Evolutionary conservation across 352 stramenopile species (phyloP).

Genomic region (Albugo candida): DNA sequence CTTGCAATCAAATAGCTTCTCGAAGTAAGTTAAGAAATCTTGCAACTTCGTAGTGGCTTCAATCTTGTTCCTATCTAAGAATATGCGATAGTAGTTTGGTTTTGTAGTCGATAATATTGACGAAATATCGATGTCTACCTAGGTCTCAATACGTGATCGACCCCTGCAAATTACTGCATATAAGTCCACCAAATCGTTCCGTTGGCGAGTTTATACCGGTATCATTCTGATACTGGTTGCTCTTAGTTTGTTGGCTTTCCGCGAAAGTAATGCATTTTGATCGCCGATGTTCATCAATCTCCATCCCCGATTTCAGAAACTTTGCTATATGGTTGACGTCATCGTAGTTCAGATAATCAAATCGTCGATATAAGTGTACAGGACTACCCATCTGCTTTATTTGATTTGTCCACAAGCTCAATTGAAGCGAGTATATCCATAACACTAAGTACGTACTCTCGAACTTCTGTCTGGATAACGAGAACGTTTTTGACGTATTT

Average conservation of each 20-base stretch:
- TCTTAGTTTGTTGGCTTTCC: constrained; percentile 1
- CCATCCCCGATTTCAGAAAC: background rate
- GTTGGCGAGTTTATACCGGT: background rate
- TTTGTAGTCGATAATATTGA: too few species aligned
- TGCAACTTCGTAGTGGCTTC: too few species aligned
- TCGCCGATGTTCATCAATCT: background rate
- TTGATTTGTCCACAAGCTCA: background rate
- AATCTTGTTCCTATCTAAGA: too few species aligned
- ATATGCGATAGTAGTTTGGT: too few species aligned
- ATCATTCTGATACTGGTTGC: background rate
- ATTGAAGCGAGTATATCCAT: too few species aligned
- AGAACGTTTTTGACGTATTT: background rate
- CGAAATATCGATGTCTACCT: too few species aligned
- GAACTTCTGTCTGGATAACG: too few species aligned
- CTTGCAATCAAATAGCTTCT: background rate
- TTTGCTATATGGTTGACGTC: background rate
- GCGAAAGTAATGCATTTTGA: background rate
- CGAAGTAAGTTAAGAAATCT: too few species aligned
- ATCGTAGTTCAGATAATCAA: background rate
- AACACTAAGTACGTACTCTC: too few species aligned
- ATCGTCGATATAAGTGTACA: background rate
- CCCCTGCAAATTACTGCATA: background rate
- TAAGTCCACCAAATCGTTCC: background rate
- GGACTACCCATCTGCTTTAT: background rate
- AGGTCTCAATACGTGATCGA: too few species aligned